A percentile compares a stretch with the other conserved stretches of the same genome.
phyloP scores from a whole-genome alignment of 805 yeast genomes.

The Wilhelminamyces savonicus region DNA sequence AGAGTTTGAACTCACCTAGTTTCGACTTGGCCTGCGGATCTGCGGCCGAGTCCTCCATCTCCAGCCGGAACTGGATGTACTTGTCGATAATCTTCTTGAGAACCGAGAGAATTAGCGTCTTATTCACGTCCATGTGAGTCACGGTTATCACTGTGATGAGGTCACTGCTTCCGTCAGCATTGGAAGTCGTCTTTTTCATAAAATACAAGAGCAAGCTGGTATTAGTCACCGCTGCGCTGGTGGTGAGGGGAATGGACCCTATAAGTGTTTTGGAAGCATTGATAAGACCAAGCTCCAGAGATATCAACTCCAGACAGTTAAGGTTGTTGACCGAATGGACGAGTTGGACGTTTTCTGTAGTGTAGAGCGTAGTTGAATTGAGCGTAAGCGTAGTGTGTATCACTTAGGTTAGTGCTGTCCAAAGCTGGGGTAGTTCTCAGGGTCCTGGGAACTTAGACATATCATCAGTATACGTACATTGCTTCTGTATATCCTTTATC shows the following conservation, averaged over 20 bases:
- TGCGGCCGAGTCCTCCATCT: conserved; percentile 10
- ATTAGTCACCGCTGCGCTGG: conserved; percentile 18
- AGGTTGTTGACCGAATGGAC: conserved; percentile 35
- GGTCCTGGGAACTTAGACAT: too few species aligned
- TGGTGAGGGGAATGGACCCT: conserved; percentile 29
- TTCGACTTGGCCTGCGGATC: conserved; percentile 13
- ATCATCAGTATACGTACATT: conserved; percentile 9
- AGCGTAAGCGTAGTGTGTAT: conserved; percentile 43
- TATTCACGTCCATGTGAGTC: conserved; percentile 38
- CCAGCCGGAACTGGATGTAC: conserved; percentile 36
- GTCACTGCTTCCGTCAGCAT: conserved; percentile 40
- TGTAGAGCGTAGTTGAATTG: conserved; percentile 55
- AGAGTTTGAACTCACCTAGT: conserved; percentile 47
- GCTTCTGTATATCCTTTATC: conserved; percentile 4
- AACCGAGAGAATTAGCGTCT: conserved; percentile 40
- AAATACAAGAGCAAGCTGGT: conserved; percentile 36
- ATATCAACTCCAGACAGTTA: conserved; percentile 47
- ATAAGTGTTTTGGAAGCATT: conserved; percentile 41
- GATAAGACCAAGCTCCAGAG: conserved; percentile 49
- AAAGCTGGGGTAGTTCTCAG: too few species aligned
- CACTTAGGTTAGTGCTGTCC: conserved; percentile 24
- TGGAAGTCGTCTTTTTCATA: conserved; percentile 39
- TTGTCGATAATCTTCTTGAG: conserved; percentile 46
- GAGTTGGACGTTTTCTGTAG: conserved; percentile 46
- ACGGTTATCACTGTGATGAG: conserved; percentile 47